These are phyloP conservation scores for Oidiodendron maius DNA, from an alignment of 495 filamentous ascomycete species.

Conservation along the genomic window DNA sequence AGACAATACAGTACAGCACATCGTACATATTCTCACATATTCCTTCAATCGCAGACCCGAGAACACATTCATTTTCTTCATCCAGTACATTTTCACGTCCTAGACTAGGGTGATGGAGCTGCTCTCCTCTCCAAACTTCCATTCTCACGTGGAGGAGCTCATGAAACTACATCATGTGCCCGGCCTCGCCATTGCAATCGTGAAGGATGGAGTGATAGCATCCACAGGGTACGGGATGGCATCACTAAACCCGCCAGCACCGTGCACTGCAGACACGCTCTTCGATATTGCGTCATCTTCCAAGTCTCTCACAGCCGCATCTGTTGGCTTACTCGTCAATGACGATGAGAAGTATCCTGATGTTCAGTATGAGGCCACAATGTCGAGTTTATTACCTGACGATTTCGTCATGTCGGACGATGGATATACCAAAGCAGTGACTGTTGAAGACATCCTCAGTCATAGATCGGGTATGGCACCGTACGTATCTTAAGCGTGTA, in stretches of 20 bases:
- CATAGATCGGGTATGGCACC: constrained; percentile 43
- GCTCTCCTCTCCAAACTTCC: too few species aligned
- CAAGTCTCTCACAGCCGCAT: constrained; percentile 49
- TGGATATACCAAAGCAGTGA: constrained; percentile 38
- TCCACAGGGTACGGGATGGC: too few species aligned
- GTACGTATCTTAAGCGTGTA: constrained; percentile 27
- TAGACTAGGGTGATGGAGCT: too few species aligned
- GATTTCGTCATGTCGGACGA: constrained; percentile 47
- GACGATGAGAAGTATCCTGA: constrained; percentile 33
- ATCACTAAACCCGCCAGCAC: constrained; percentile 28
- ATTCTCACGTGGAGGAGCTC: too few species aligned
- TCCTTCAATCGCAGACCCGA: too few species aligned
- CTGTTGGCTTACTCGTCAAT: constrained; percentile 39
- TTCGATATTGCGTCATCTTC: constrained; percentile 44
- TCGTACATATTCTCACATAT: too few species aligned
- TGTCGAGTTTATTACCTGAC: constrained; percentile 40
- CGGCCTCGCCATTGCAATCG: too few species aligned
- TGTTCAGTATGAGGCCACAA: constrained; percentile 41
- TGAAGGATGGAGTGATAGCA: too few species aligned
- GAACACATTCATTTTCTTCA: too few species aligned
- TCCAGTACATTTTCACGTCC: too few species aligned
- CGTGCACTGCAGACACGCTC: constrained; percentile 36
- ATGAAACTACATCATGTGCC: too few species aligned
- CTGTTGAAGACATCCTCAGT: constrained; percentile 43
- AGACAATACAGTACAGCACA: too few species aligned